These are phyloP conservation scores for Mrakia gelida DNA, from an alignment of 768 basidiomycete species.

Conservation along the genomic window DNA sequence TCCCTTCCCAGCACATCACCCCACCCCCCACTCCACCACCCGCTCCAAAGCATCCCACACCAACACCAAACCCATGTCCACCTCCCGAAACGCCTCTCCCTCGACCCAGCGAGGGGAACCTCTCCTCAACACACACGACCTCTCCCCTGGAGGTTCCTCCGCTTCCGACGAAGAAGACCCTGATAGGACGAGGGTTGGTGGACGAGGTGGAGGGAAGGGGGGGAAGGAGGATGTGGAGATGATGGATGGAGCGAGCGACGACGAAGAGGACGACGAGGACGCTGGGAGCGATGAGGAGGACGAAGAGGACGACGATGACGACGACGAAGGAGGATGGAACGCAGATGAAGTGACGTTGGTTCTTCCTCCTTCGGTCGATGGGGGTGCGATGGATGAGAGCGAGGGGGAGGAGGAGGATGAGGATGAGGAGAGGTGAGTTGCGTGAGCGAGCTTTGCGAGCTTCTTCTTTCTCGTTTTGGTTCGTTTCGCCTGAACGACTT, in stretches of 20 bases:
- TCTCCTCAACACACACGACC: neutral
- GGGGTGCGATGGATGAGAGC: neutral
- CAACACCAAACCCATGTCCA: neutral
- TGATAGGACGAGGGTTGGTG: neutral
- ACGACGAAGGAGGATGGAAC: neutral
- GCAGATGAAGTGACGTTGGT: slow-evolving; percentile 1
- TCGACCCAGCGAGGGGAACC: neutral
- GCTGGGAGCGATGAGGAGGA: neutral
- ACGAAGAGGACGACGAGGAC: neutral
- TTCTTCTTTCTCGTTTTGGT: neutral
- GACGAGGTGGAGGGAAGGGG: neutral
- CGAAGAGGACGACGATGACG: neutral
- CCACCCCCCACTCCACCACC: neutral
- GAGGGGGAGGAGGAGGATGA: neutral
- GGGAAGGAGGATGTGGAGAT: neutral
- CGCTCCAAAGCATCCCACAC: neutral
- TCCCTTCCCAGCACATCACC: too few species aligned
- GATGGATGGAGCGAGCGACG: too few species aligned
- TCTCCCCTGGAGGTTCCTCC: neutral
- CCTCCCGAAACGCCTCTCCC: neutral
- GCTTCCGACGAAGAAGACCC: neutral
- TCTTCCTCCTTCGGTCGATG: neutral
- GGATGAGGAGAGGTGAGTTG: slow-evolving; percentile 11
- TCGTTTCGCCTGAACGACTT: too few species aligned
- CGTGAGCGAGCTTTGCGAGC: neutral